Evolutionary conservation across 495 filamentous ascomycete genomes (phyloP), one percentile per base, ranked within the genome.

Genomic region (Podospora bellae-mahoneyi): DNA sequence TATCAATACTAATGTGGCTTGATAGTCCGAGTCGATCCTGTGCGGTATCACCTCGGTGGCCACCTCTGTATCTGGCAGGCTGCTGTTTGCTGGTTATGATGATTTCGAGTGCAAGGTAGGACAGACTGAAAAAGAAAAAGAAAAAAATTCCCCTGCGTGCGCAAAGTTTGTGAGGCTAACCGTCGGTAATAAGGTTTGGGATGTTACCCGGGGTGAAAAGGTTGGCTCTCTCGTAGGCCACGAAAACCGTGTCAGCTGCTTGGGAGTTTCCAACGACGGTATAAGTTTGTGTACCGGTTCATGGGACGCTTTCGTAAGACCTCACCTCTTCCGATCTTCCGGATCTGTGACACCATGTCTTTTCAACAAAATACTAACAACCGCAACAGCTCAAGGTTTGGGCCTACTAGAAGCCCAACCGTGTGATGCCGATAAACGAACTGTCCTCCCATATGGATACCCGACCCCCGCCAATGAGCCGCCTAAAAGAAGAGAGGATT

Each of bases 221-320:
- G 93, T 99, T 66, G 95, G 95, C 73, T 96, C 93, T 55, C 84
- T 99, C 62, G 93, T 93, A 72, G 96, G 95, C 69, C 95, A 99
- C 79, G 96, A 99, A 78, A 99, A 99, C 83, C 91, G 95, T 69
- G 95, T 99, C 72, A 97, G 94, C 87, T 99, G 95, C 76, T 81
- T 99, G 70, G 95, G 95, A 68, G 95, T 99, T 75, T 97, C 94
- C 82, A 98, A 97, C 79, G 95, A 99, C 76, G 95, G 93, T 65
- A 97, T 98, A 84, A 98, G 95, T 83, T 85, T 99, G 84, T 98
- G 95, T 85, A 99, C 95, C 74, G 95, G 95, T 82, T 99, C 95
- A 73, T 99, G 95, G 95, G 95, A 99, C 82, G 97, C 96, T 73
- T 85, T 96, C 80, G 95, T 99, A 89, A 83, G 93, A 44, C 26